Conservation (phyloP, 1,284 basidiomycete genomes). For the Ganoderma sinense region DNA sequence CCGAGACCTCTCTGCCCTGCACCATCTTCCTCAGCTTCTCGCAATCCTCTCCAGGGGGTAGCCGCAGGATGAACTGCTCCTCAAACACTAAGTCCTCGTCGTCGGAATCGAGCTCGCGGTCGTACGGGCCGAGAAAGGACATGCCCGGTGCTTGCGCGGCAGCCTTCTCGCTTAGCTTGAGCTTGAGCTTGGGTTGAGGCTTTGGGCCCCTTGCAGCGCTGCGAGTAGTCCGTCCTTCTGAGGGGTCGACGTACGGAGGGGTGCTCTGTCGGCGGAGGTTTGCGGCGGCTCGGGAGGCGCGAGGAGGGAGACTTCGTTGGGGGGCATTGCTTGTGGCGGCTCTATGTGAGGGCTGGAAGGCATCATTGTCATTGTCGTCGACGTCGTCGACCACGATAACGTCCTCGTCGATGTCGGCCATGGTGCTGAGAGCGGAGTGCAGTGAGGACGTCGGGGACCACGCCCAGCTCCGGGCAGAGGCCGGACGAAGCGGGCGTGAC, state of each 20-base stretch:
- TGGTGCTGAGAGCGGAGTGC: conserved; percentile 10
- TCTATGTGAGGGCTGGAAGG: conserved; percentile 34
- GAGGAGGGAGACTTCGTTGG: conserved; percentile 31
- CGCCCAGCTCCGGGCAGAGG: neutral
- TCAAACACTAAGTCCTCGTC: conserved; percentile 96
- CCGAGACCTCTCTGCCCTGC: conserved; percentile 76
- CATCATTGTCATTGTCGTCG: conserved; percentile 45
- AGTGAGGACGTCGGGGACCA: neutral
- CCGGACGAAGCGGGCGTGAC: conserved; percentile 7
- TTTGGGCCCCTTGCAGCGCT: conserved; percentile 48
- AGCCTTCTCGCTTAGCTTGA: conserved; percentile 83
- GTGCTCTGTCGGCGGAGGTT: conserved; percentile 36
- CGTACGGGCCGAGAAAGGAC: conserved; percentile 88
- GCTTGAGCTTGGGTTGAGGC: conserved; percentile 79
- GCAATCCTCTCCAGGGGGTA: conserved; percentile 87
- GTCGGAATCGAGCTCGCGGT: conserved; percentile 94
- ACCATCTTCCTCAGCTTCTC: conserved; percentile 86
- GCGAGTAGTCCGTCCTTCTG: conserved; percentile 45
- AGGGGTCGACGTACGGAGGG: conserved; percentile 36
- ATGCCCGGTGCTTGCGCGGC: conserved; percentile 78
- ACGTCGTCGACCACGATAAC: conserved; percentile 71
- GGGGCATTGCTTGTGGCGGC: conserved; percentile 25
- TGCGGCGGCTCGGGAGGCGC: conserved; percentile 27
- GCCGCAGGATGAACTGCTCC: conserved; percentile 95
- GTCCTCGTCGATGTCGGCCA: conserved; percentile 57